Base-by-base conservation (phyloP, 2,329 filamentous ascomycete species). In the Amphichorda felina region DNA sequence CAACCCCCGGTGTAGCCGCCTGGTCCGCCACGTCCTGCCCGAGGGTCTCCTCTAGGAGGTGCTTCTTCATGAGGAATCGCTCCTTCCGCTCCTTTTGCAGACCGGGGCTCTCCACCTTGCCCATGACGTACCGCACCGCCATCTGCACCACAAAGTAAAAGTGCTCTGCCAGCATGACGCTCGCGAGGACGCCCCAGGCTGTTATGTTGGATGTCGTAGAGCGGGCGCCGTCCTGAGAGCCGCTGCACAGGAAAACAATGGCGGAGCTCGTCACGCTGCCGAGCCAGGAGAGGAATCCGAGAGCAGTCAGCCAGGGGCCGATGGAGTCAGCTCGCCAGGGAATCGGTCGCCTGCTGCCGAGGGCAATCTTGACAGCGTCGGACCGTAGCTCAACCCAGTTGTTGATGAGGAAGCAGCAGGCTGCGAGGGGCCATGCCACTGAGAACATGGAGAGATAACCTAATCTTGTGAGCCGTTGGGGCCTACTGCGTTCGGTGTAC, bases 351-450 rank as follows among this genome's bases (percentile, higher is more conserved):
- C 89, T 82, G 66, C 85, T 88, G 55, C 88, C 82, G 33, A 86
- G 70, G 38, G 87, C 87, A 48, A 96, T 94, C 57, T 98, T 98
- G 61, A 94, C 72, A 2, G 89, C 88, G 52, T 98, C 91, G 1
- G 85, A 85, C 29, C 91, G 82, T 27, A 96, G 72, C 54, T 96
- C 91, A 38, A 98, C 64, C 87, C 89, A 96, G 61, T 96, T 93
- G 62, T 96, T 96, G 57, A 91, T 64, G 10, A 96, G 63, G 63
- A 96, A 96, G 2, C 82, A 89, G 38, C 86, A 70, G 2, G 82
- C 80, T 0, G 89, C 88, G n/a, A 96, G 65, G 0, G 91, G 91
- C 91, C 91, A 98, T 37, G 94, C 78, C 3, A 91, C 83, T 0
- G 85, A 91, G 57, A 96, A 96, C 8, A 96, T 70, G 0, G 83